Evolutionary conservation across 805 yeast species (phyloP).

Genomic region (Candida wancherniae): DNA sequence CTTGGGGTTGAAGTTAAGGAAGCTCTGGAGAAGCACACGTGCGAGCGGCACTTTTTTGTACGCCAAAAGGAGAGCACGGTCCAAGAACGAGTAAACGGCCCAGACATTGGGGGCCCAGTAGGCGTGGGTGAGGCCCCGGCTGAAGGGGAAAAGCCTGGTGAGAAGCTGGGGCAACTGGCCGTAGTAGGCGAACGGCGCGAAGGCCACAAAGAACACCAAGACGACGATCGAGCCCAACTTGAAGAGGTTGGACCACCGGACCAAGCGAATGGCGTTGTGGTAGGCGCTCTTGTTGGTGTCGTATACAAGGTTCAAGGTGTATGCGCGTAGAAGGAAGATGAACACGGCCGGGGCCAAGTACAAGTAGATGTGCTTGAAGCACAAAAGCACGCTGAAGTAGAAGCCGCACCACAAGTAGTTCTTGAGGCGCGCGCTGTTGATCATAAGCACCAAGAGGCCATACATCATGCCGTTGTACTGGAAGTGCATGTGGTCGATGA

Average conservation of each 20-base stretch:
- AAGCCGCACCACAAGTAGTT: slow-evolving; percentile 57
- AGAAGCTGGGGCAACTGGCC: slow-evolving; percentile 61
- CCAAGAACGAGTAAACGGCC: slow-evolving; percentile 87
- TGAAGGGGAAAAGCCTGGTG: slow-evolving; percentile 80
- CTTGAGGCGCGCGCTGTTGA: slow-evolving; percentile 62
- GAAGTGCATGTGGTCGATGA: slow-evolving; percentile 94
- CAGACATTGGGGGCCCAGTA: slow-evolving; percentile 99
- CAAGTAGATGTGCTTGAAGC: slow-evolving; percentile 91
- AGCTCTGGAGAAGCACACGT: slow-evolving; percentile 23
- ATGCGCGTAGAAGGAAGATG: slow-evolving; percentile 67
- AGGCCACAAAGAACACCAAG: slow-evolving; percentile 58
- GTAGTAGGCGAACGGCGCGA: slow-evolving; percentile 69
- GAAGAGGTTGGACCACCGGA: slow-evolving; percentile 53
- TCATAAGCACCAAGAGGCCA: slow-evolving; percentile 71
- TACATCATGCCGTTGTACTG: slow-evolving; percentile 95
- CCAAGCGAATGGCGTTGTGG: slow-evolving; percentile 30
- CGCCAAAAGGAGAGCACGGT: slow-evolving; percentile 57
- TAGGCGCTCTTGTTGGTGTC: slow-evolving; percentile 20
- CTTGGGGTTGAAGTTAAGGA: slow-evolving; percentile 44
- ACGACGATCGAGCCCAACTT: slow-evolving; percentile 63
- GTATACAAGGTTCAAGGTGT: slow-evolving; percentile 50
- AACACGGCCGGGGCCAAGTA: slow-evolving; percentile 94
- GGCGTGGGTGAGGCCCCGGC: slow-evolving; percentile 93
- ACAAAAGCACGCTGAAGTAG: slow-evolving; percentile 69
- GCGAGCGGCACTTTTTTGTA: slow-evolving; percentile 33